Evolutionary conservation across 192 early-diverging fungal species (phyloP).

Genomic region (Rhizophagus clarus): DNA sequence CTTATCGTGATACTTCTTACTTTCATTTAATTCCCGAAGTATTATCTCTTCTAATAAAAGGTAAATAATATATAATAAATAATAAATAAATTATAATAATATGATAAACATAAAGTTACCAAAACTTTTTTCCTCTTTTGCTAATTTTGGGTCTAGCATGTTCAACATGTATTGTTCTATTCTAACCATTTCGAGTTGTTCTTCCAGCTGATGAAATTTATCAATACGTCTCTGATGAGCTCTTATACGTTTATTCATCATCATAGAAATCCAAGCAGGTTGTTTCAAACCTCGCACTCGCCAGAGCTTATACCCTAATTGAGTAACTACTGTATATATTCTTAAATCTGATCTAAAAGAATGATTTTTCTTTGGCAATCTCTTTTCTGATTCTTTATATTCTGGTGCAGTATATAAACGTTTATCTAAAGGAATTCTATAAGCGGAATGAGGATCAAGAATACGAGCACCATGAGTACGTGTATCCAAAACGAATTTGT

Average conservation of each 20-base stretch:
- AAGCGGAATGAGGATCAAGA: conserved; percentile 30
- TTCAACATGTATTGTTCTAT: conserved; percentile 39
- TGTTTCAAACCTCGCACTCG: conserved; percentile 46
- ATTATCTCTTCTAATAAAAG: background rate
- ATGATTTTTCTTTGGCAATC: conserved; percentile 22
- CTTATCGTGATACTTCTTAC: conserved; percentile 2
- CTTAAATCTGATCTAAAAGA: conserved; percentile 32
- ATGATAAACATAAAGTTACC: conserved; percentile 39
- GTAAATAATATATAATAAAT: background rate
- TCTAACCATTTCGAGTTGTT: conserved; percentile 38
- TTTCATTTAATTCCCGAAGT: conserved; percentile 5
- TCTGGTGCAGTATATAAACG: conserved; percentile 36
- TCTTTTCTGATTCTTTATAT: background rate
- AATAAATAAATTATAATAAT: background rate
- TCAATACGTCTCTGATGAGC: conserved; percentile 40
- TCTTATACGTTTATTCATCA: conserved; percentile 47
- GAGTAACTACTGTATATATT: conserved; percentile 34
- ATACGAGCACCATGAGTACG: conserved; percentile 31
- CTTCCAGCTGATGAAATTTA: conserved; percentile 37
- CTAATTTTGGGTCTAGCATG: conserved; percentile 26
- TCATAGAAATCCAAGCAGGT: conserved; percentile 51
- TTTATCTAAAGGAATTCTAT: conserved; percentile 37
- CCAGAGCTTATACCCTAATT: conserved; percentile 42
- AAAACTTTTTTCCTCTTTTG: conserved; percentile 34
- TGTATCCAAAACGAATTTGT: conserved; percentile 40